Base-by-base conservation (phyloP, 176 grass and related monocot genomes). In the Hordeum marinum region DNA sequence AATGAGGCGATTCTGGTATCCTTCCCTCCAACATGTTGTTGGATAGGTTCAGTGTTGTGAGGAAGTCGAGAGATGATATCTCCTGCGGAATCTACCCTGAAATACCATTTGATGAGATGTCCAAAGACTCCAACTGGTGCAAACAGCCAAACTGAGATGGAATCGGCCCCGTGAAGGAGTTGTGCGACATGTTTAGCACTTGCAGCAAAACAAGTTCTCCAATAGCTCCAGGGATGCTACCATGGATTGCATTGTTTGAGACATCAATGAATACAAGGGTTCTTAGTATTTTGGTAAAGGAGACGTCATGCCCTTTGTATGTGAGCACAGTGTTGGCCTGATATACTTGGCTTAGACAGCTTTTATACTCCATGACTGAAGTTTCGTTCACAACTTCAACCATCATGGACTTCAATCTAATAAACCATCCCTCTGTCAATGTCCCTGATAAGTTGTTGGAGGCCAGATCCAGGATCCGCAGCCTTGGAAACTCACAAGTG, bases 81-180 rank as follows among this genome's bases (percentile, higher is more conserved):
- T 46, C 63, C 3, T 36, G 6, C 0, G 88, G 91, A 17, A 90
- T 90, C 35, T 20, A 12, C 1, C 88, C 72, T 20, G 85, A 85
- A n/a, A 93, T 82, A 9, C 62, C 25, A 50, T 90, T 92, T 14
- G 15, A 84, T 0, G 91, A 92, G 0, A 92, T 25, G 13, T 92
- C 87, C 39, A 90, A 65, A 17, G 88, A 73, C 25, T 93, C 87
- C 11, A 90, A 27, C 1, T 80, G 72, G 0, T 12, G 2, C 64
- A 93, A 43, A 20, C 14, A 2, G 10, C 65, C 34, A 1, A 80
- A 8, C 10, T 84, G 54, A 20, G 62, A 60, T 75, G 87, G 77
- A 59, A 86, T 84, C 5, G 9, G 21, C 1, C 84, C 76, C 0
- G 23, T 77, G 6, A 89, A 42, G 8, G 5, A n/a, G 48, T 92